These are phyloP conservation scores for Cercospora sp. DNA, from an alignment of 2,329 filamentous ascomycete species.

Conservation along the genomic window DNA sequence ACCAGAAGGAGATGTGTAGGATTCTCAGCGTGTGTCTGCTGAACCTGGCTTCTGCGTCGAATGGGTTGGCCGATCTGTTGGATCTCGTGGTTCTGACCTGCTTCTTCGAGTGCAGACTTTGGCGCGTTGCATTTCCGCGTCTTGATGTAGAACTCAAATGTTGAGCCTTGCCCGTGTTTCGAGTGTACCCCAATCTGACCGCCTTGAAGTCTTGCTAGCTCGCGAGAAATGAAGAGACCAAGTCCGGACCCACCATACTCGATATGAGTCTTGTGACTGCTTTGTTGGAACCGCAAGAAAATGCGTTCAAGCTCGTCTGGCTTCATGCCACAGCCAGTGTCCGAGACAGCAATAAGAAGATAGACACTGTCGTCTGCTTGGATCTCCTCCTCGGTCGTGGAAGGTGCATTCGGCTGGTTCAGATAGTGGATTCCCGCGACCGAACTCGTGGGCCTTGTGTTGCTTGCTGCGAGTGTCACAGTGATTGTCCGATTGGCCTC, in stretches of 20 bases:
- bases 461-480: conserved; percentile 30
- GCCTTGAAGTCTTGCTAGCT: conserved; percentile 68
- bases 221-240: conserved; percentile 67
- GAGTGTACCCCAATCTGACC: conserved; percentile 68
- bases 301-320: conserved; percentile 48
- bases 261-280: conserved; percentile 65
- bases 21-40: conserved; percentile 33
- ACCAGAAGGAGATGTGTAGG: conserved; percentile 40
- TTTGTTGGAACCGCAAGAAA: conserved; percentile 70
- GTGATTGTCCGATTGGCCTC: conserved; percentile 38
- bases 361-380: conserved; percentile 38
- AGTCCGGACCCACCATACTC: conserved; percentile 71
- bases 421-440: conserved; percentile 3
- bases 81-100: not conserved
- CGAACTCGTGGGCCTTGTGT: conserved; percentile 8
- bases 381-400: not conserved
- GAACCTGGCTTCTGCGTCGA: not conserved
- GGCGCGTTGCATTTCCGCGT: conserved; percentile 8
- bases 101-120: not conserved
- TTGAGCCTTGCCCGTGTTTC: conserved; percentile 59
- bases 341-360: conserved; percentile 36
- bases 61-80: not conserved
- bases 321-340: conserved; percentile 45
- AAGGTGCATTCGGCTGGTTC: conserved; percentile 6
- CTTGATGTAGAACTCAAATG: conserved; percentile 67